Evolutionary conservation across 1,139 yeast genomes (phyloP).

Genomic region (Pichia sorboxylosa): DNA sequence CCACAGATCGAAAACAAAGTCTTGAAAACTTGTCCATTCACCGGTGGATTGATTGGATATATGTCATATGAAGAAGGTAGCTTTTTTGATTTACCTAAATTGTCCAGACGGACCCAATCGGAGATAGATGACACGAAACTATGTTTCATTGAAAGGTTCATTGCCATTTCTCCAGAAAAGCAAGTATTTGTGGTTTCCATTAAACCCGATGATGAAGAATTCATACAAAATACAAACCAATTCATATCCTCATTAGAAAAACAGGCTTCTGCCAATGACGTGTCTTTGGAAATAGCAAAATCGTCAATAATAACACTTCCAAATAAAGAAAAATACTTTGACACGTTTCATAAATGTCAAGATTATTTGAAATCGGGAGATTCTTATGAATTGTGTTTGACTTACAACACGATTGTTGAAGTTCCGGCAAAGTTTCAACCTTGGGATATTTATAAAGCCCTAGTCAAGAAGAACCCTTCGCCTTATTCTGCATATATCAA

Average conservation of each 20-base stretch:
- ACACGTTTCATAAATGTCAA: slow-evolving; percentile 56
- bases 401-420: slow-evolving; percentile 59
- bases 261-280: not conserved
- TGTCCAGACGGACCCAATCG: slow-evolving; percentile 25
- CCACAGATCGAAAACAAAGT: slow-evolving; percentile 17
- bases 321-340: slow-evolving; percentile 38
- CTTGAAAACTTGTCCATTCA: slow-evolving; percentile 45
- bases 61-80: slow-evolving; percentile 80
- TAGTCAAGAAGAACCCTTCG: slow-evolving; percentile 72
- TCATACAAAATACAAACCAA: slow-evolving; percentile 24
- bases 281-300: not conserved
- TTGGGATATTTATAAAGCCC: slow-evolving; percentile 72
- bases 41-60: slow-evolving; percentile 82
- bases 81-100: slow-evolving; percentile 27
- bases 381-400: slow-evolving; percentile 86
- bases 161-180: slow-evolving; percentile 36
- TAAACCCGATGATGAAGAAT: slow-evolving; percentile 26
- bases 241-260: not conserved
- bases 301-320: slow-evolving; percentile 38
- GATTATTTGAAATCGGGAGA: slow-evolving; percentile 67
- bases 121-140: slow-evolving; percentile 62
- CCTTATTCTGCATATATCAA: slow-evolving; percentile 81
- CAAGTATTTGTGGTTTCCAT: slow-evolving; percentile 44
- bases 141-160: slow-evolving; percentile 56
- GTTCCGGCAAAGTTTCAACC: slow-evolving; percentile 37